A percentile compares a stretch with the other conserved stretches of the same genome.
These are phyloP conservation scores for Phytophthora macrochlamydospora DNA, from an alignment of 352 stramenopile species.

Conservation along the genomic window DNA sequence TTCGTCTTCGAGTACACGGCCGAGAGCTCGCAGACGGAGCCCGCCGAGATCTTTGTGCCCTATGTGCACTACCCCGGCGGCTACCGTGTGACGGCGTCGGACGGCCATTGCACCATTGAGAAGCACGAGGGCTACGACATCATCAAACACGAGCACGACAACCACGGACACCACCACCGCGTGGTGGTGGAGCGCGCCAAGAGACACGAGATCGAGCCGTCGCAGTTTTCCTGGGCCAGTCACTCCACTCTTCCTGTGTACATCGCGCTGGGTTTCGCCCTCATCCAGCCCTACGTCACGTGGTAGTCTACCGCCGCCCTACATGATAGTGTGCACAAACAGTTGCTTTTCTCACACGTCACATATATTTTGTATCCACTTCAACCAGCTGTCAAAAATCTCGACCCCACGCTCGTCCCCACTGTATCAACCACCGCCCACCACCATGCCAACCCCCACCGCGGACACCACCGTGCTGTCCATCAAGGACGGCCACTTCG, in stretches of 20 bases:
- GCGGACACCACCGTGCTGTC: constrained; percentile 17
- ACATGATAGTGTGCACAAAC: neutral
- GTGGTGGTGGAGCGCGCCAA: constrained; percentile 36
- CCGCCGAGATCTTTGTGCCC: constrained; percentile 42
- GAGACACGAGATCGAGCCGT: constrained; percentile 11
- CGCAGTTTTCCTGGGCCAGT: constrained; percentile 15
- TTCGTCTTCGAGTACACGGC: constrained; percentile 68
- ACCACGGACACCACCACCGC: constrained; percentile 33
- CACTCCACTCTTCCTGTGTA: constrained; percentile 40
- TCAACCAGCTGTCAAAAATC: neutral
- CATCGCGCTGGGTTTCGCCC: constrained; percentile 27
- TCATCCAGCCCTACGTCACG: constrained; percentile 24
- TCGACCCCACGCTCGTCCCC: neutral
- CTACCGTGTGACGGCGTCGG: constrained; percentile 40
- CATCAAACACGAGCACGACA: constrained; percentile 42
- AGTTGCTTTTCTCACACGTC: neutral
- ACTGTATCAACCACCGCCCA: neutral
- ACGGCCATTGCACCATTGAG: constrained; percentile 41
- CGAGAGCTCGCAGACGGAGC: neutral
- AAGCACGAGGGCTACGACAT: constrained; percentile 59
- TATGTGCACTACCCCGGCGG: constrained; percentile 37
- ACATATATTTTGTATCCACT: neutral
- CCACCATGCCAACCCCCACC: neutral
- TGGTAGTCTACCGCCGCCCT: constrained; percentile 8
- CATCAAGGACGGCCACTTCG: constrained; percentile 57